Evolutionary conservation across 805 yeast genomes (phyloP).

Genomic region (Candida takata): DNA sequence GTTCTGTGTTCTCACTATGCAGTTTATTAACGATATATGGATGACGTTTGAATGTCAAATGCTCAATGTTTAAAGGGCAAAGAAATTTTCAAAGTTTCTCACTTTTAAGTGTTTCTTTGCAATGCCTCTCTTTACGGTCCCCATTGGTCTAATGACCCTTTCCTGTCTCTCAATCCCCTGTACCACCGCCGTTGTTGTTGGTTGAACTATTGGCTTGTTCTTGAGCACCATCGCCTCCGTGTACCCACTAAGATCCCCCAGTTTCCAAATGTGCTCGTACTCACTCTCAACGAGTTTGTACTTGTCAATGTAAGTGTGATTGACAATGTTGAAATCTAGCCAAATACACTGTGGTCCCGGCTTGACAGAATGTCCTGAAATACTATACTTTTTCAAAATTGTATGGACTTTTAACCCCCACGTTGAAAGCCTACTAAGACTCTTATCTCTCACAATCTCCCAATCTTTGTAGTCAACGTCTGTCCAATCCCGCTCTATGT

Average conservation of each 20-base stretch:
- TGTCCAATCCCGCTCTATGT: constrained; percentile 14
- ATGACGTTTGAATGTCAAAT: neutral
- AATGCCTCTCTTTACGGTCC: constrained; percentile 3
- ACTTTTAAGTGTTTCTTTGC: constrained; percentile 6
- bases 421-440: constrained; percentile 6
- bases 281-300: constrained; percentile 2
- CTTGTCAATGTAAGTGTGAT: constrained; percentile 6
- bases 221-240: constrained; percentile 15
- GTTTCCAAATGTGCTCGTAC: constrained; percentile 15
- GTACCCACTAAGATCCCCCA: constrained; percentile 10
- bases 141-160: neutral
- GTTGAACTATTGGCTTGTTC: constrained; percentile 1
- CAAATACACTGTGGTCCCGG: constrained; percentile 4
- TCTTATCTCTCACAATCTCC: constrained; percentile 7
- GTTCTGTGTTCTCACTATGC: neutral
- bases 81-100: constrained; percentile 14
- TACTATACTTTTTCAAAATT: constrained; percentile 7
- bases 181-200: neutral
- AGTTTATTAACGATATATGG: neutral
- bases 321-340: constrained; percentile 18
- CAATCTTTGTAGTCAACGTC: constrained; percentile 14
- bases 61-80: constrained; percentile 15
- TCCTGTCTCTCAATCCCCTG: neutral
- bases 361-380: constrained; percentile 4
- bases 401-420: constrained; percentile 18